A percentile compares a stretch with the other conserved stretches of the same genome.
These are phyloP conservation scores for Rhododendron griersonianum DNA, from an alignment of 148 eudicot genomes.

Conservation along the genomic window DNA sequence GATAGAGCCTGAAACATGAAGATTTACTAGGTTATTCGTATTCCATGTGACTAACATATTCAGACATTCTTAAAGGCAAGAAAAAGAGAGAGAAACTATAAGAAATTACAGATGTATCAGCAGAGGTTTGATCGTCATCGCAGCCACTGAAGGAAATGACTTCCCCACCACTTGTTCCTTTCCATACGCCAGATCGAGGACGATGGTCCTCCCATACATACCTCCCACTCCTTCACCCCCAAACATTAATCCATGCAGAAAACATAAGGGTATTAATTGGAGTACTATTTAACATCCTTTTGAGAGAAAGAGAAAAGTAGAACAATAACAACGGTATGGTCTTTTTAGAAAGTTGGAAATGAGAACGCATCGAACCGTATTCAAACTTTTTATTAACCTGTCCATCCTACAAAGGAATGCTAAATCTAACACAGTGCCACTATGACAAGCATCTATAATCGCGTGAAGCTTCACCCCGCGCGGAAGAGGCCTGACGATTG, in stretches of 20 bases:
- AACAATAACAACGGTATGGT: not conserved
- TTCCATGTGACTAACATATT: not conserved
- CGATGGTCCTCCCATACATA: constrained; percentile 60
- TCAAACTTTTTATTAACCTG: constrained; percentile 19
- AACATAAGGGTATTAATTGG: not conserved
- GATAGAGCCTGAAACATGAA: constrained; percentile 39
- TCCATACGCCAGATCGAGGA: constrained; percentile 41
- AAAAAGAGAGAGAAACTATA: not conserved
- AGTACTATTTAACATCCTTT: not conserved
- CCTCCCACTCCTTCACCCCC: constrained; percentile 31
- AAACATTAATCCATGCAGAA: not conserved
- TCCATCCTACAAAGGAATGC: constrained; percentile 52
- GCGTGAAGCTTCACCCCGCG: constrained; percentile 51
- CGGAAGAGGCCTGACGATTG: constrained; percentile 47
- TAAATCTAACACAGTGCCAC: constrained; percentile 51
- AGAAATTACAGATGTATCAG: constrained; percentile 46
- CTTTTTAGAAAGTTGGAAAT: not conserved
- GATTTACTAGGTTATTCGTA: not conserved
- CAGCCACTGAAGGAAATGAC: constrained; percentile 59
- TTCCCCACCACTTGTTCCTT: constrained; percentile 60
- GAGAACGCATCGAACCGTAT: not conserved
- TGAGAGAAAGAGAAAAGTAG: not conserved
- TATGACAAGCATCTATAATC: constrained; percentile 52
- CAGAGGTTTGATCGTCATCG: constrained; percentile 57
- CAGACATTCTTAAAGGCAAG: not conserved